These are phyloP conservation scores for Aureobasidium sp. DNA, from an alignment of 2,329 filamentous ascomycete species.

Conservation along the genomic window DNA sequence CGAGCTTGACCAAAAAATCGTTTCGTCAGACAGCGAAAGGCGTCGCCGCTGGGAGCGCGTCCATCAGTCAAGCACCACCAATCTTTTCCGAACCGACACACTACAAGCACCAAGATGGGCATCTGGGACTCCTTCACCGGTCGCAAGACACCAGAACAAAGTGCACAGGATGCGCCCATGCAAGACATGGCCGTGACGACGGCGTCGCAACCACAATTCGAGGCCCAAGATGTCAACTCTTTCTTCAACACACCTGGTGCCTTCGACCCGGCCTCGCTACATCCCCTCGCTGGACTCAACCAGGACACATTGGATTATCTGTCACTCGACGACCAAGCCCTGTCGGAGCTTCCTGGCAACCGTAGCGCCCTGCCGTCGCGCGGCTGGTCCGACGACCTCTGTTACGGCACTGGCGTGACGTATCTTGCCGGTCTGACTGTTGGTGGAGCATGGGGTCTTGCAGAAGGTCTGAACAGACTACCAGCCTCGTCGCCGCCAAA, in stretches of 20 bases:
- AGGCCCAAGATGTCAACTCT: slow-evolving; percentile 67
- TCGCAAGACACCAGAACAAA: slow-evolving; percentile 40
- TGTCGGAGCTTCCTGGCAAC: slow-evolving; percentile 76
- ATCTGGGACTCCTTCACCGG: slow-evolving; percentile 55
- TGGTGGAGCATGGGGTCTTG: slow-evolving; percentile 86
- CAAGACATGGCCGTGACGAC: slow-evolving; percentile 37
- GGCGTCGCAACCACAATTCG: slow-evolving; percentile 39
- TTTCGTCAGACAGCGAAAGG: slow-evolving; percentile 3
- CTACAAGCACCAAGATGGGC: slow-evolving; percentile 33
- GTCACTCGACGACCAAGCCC: slow-evolving; percentile 80
- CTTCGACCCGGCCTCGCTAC: slow-evolving; percentile 78
- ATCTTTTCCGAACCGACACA: background rate
- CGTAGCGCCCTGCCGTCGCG: slow-evolving; percentile 86
- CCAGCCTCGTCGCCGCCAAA: slow-evolving; percentile 68
- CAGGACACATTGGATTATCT: slow-evolving; percentile 92
- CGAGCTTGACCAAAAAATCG: slow-evolving; percentile 9
- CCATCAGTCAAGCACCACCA: background rate
- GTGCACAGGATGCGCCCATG: slow-evolving; percentile 33
- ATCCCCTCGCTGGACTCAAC: slow-evolving; percentile 89
- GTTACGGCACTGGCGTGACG: slow-evolving; percentile 92
- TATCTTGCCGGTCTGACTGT: slow-evolving; percentile 80
- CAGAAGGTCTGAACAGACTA: slow-evolving; percentile 73
- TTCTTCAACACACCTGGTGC: slow-evolving; percentile 72
- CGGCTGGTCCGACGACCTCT: slow-evolving; percentile 96
- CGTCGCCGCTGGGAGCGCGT: background rate